A percentile compares a stretch with the other conserved stretches of the same genome.
Evolutionary conservation across 192 early-diverging fungal species (phyloP).

Genomic region (Ambispora gerdemannii): DNA sequence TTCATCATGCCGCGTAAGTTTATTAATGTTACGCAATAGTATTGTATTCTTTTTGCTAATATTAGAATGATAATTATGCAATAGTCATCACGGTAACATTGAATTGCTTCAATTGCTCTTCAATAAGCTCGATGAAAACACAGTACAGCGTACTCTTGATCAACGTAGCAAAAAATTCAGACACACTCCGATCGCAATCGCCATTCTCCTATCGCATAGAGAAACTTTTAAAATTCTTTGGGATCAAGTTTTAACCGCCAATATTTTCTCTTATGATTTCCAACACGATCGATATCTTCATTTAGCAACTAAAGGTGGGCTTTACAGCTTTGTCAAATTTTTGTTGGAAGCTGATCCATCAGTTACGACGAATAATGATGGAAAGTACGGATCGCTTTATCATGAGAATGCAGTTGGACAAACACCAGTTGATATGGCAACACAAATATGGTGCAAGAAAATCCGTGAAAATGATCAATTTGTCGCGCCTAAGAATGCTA

Average conservation of each 20-base stretch:
- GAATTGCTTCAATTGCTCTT: background rate
- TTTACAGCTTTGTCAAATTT: background rate
- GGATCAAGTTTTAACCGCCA: background rate
- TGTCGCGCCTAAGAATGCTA: too few species aligned
- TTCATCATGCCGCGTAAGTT: conserved; percentile 14
- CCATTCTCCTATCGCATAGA: background rate
- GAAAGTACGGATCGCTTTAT: background rate
- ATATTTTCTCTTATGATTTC: conserved; percentile 15
- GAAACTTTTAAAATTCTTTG: background rate
- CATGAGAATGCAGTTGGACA: conserved; percentile 8
- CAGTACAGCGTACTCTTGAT: conserved; percentile 2
- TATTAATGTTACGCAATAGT: background rate
- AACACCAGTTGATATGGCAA: conserved; percentile 5
- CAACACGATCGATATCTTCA: conserved; percentile 5
- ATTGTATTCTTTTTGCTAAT: background rate
- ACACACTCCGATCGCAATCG: conserved; percentile 1
- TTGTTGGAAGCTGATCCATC: background rate
- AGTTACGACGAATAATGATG: background rate
- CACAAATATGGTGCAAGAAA: background rate
- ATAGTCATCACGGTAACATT: background rate
- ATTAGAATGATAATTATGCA: background rate
- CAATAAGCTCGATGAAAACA: background rate
- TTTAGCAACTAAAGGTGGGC: background rate
- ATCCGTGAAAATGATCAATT: background rate
- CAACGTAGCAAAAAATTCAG: background rate